Percentiles rank a stretch among this genome's conserved stretches.
Conservation (phyloP, 2,329 filamentous ascomycete genomes). For the Pyrenophora teres region DNA sequence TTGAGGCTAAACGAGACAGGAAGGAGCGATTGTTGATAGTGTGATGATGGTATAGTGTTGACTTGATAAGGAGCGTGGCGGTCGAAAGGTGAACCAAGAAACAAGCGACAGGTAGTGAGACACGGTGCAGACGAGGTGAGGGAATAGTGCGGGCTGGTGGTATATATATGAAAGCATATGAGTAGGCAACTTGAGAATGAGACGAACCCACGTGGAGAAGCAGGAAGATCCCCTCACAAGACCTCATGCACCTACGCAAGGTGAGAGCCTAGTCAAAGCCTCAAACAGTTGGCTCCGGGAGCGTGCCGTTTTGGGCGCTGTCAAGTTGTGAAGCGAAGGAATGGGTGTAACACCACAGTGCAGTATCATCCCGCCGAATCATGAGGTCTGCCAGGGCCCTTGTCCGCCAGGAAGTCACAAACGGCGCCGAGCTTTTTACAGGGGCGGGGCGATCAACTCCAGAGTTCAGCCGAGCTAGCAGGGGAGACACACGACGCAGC, state of each 20-base stretch:
- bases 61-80: constrained; percentile 18
- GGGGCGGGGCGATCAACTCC: constrained; percentile 23
- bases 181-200: constrained; percentile 35
- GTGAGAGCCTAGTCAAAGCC: constrained; percentile 43
- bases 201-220: constrained; percentile 44
- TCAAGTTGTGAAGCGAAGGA: constrained; percentile 46
- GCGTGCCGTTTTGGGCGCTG: constrained; percentile 47
- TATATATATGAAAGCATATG: constrained; percentile 40
- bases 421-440: constrained; percentile 34
- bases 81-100: constrained; percentile 9
- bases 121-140: constrained; percentile 17
- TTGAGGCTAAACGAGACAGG: constrained; percentile 34
- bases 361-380: constrained; percentile 37
- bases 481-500: constrained; percentile 36
- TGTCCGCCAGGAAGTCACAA: constrained; percentile 33
- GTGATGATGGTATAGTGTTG: constrained; percentile 4
- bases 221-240: constrained; percentile 41
- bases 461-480: constrained; percentile 39
- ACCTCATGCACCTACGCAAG: constrained; percentile 43
- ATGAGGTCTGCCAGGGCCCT: constrained; percentile 33
- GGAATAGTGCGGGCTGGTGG: constrained; percentile 28
- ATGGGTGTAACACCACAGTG: constrained; percentile 41
- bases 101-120: constrained; percentile 14
- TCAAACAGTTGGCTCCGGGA: constrained; percentile 49
- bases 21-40: constrained; percentile 19